These are phyloP conservation scores for Filobasidium floriforme DNA, from an alignment of 768 basidiomycete genomes.

Conservation along the genomic window DNA sequence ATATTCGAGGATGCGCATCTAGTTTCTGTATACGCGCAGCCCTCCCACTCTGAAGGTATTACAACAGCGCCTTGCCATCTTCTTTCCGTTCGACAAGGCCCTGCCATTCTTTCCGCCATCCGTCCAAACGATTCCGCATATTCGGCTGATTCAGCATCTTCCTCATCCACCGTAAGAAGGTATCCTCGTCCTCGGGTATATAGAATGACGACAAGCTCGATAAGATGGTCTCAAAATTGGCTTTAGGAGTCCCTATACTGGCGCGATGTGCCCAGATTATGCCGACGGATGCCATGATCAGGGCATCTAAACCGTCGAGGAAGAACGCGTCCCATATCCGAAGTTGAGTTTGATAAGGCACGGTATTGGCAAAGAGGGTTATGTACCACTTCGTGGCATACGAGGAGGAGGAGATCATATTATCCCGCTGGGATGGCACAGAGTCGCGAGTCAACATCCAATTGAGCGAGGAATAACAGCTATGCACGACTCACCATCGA, in stretches of 20 bases:
- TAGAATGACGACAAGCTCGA: constrained; percentile 90
- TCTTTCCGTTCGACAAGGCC: constrained; percentile 45
- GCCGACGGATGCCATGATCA: constrained; percentile 73
- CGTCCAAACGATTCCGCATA: constrained; percentile 59
- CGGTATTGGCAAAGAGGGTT: constrained; percentile 88
- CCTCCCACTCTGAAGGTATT: background rate
- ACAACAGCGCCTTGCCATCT: constrained; percentile 42
- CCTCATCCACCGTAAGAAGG: constrained; percentile 71
- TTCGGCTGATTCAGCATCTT: constrained; percentile 58
- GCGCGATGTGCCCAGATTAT: constrained; percentile 79
- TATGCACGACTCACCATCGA: constrained; percentile 55
- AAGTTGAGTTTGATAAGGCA: constrained; percentile 90
- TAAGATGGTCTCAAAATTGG: constrained; percentile 82
- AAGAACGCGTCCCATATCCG: constrained; percentile 92
- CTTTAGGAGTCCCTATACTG: constrained; percentile 68
- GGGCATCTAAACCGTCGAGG: constrained; percentile 80
- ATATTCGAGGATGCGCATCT: background rate
- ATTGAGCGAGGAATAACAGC: background rate
- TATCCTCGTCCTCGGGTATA: constrained; percentile 81
- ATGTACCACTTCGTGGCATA: constrained; percentile 99
- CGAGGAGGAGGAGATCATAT: constrained; percentile 84
- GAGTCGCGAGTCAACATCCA: background rate
- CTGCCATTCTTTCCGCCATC: constrained; percentile 77
- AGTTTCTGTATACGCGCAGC: too few species aligned
- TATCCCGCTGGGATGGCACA: constrained; percentile 52